These are phyloP conservation scores for Laburnicola sp. DNA, from an alignment of 2,329 filamentous ascomycete species.

Conservation along the genomic window DNA sequence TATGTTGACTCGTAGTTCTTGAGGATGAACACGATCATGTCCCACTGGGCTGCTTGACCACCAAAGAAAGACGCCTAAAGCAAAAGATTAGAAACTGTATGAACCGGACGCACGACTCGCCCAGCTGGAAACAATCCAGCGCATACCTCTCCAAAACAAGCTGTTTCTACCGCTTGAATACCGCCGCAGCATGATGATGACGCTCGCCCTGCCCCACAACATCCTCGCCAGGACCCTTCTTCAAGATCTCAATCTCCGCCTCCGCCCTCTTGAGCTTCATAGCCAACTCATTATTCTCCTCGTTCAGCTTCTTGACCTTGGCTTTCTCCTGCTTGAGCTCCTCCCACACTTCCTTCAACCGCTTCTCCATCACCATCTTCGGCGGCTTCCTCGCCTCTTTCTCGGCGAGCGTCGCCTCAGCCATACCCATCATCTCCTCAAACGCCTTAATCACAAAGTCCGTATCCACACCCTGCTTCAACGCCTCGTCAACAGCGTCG, in stretches of 20 bases:
- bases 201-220: no score
- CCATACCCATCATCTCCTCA: constrained; percentile 10
- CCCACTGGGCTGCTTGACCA: no score
- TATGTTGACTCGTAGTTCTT: no score
- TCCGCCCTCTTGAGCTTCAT: constrained; percentile 20
- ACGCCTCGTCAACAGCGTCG: constrained; percentile 13
- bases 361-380: constrained; percentile 20
- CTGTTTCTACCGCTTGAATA: no score
- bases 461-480: constrained; percentile 13
- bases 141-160: no score
- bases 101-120: no score
- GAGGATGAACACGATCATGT: no score
- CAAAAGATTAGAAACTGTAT: no score
- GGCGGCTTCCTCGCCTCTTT: constrained; percentile 15
- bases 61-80: no score
- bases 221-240: no score
- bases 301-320: constrained; percentile 22
- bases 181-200: no score
- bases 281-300: constrained; percentile 26
- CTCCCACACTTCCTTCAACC: constrained; percentile 15
- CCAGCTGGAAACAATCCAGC: no score
- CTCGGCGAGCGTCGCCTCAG: constrained; percentile 6
- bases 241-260: not conserved
- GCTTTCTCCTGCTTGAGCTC: constrained; percentile 17
- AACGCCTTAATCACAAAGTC: constrained; percentile 16